Conservation (phyloP, 139 green algal genomes). For the Coelastrella sp. region DNA sequence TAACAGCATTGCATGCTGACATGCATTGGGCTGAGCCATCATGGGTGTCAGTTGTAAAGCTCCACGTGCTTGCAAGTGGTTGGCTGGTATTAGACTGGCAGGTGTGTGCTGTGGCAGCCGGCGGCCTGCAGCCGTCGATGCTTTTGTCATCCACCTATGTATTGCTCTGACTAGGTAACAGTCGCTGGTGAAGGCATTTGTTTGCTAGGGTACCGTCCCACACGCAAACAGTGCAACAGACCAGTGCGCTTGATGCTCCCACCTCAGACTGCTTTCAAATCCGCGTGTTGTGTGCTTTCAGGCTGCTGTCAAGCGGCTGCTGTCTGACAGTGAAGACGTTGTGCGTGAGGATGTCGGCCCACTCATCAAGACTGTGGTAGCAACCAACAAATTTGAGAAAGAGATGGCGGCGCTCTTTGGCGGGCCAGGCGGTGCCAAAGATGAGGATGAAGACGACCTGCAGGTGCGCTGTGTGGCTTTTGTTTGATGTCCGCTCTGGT, state of each 20-base stretch:
- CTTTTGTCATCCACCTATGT: too few relatives aligned
- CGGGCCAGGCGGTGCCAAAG: slow-evolving; percentile 40
- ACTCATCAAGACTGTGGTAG: slow-evolving; percentile 92
- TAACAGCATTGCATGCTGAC: too few relatives aligned
- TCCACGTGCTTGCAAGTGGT: background rate
- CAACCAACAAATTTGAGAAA: slow-evolving; percentile 97
- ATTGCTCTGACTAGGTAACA: too few relatives aligned
- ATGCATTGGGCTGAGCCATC: too few relatives aligned
- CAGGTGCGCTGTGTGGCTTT: background rate
- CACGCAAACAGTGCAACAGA: too few relatives aligned
- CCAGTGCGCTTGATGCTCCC: too few relatives aligned
- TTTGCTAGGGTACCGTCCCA: too few relatives aligned
- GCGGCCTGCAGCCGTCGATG: background rate
- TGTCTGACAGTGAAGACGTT: slow-evolving; percentile 50
- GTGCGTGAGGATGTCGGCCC: slow-evolving; percentile 77
- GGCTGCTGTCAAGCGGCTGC: slow-evolving; percentile 39
- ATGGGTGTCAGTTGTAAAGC: too few relatives aligned
- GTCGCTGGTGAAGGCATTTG: too few relatives aligned
- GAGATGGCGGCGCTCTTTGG: slow-evolving; percentile 93
- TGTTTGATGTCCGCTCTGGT: too few relatives aligned
- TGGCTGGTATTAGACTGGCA: background rate
- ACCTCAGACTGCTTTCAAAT: too few relatives aligned
- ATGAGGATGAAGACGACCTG: slow-evolving; percentile 48
- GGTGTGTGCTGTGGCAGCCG: background rate
- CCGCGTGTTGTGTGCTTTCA: background rate